Evolutionary conservation across 768 basidiomycete genomes (phyloP), one percentile per base, ranked within the genome.

Genomic region (Tylopilus intermedius): DNA sequence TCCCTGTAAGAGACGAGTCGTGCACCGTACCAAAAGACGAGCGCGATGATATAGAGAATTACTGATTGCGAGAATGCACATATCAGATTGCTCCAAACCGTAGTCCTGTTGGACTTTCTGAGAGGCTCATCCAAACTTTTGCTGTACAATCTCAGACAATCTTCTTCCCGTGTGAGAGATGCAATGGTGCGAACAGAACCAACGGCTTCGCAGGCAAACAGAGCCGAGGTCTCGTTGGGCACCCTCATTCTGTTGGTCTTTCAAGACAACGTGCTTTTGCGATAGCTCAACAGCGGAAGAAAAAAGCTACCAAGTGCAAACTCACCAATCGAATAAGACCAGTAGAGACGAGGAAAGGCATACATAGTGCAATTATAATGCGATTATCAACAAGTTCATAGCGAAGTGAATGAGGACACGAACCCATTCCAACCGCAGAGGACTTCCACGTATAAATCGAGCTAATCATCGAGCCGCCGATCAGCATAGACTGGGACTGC

Each of bases 161-260:
- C 90, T 22, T 83, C 79, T 66, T 97, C 94, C 24, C 94, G 76
- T 0, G 92, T 94, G 40, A 97, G 75, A 0, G 86, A 78, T 8
- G 94, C 92, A 27, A 97, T 93, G 2, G 94, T 96, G 35, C 90
- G 81, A 60, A 97, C 94, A 9, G 94, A 79, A 9, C 80, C 86
- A 24, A 92, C 90, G 30, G 92, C 91, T 68, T 97, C 94, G 59
- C 92, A 94, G 37, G 94, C 94, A 21, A 94, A 66, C 54, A 94
- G 92, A 5, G 94, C 90, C 24, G 89, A 90, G 4, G 69, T 70
- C 60, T 86, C 88, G 63, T 97, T 18, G 91, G 0, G 84, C 74
- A 60, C 77, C 76, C 71, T 91, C 91, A 75, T 91, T 93, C 56
- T 74, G 67, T 63, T 88, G 81, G 62, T 90, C 93, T 67, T 94